Evolutionary conservation across 371 early-diverging fungal genomes (phyloP), one percentile per base, ranked within the genome.

Genomic region (Saksenaea vasiformis): DNA sequence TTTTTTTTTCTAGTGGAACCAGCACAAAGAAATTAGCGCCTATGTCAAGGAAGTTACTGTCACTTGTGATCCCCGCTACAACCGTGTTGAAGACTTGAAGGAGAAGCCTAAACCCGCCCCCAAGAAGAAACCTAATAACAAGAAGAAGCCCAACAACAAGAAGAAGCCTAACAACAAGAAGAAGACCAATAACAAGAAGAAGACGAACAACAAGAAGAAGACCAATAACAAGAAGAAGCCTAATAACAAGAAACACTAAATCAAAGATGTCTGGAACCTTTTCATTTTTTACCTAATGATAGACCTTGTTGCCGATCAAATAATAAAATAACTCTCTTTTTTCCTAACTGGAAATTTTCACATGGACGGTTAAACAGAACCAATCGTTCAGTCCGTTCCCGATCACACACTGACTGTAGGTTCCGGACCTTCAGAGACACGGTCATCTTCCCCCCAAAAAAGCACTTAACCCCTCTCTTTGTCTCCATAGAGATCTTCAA

Each of bases 31-130:
- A 3, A 68, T 68, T 61, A 44, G 57, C 15, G 54, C 68, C 15
- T 60, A 64, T 34, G 55, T 68, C 64, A 59, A 68, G 55, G 60
- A 54, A 17, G 37, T 68, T 13, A 60, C 63, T 31, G 56, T 59
- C 14, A 60, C 60, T 41, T 68, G 68, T 47, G 51, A 68, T 28
- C 68, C 68, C 3, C 36, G 60, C 11, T 68, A 60, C 24, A 68
- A 68, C 57, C 60, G 64, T 43, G 54, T 68, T 27, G 51, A 47
- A 22, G 51, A 47, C 9, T 47, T 47, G 22, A 47, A 47, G 51
- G 51, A 47, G 5, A 47, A 47, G 51, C 51, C 51, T 22, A 47
- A n/a, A 9, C n/a, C 17, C 17, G 8, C 51, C 1, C 51, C 51
- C 3, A 47, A 47, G 26, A 47, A 47, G 51, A 22, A 47, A 11